phyloP scores from a whole-genome alignment of 371 early-diverging fungal genomes.

The Phascolomyces articulosus region DNA sequence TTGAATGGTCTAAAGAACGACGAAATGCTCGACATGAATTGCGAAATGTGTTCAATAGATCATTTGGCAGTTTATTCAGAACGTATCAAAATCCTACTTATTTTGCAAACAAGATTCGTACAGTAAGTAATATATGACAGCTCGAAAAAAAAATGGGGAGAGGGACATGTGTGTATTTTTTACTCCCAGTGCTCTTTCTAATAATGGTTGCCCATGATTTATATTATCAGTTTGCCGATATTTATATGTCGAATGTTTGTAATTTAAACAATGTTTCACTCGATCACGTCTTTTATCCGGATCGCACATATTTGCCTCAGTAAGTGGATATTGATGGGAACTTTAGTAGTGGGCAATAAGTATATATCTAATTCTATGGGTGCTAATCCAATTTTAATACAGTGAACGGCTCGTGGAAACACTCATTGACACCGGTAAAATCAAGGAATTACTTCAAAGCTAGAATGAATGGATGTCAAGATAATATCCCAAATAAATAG shows the following conservation, averaged over 20 bases:
- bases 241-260: constrained; percentile 62
- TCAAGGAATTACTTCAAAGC: constrained; percentile 12
- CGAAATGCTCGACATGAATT: constrained; percentile 43
- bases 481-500: too few species aligned
- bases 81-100: constrained; percentile 67
- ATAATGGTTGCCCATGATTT: too few species aligned
- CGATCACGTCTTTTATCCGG: constrained; percentile 69
- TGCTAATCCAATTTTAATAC: not conserved
- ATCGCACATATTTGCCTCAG: constrained; percentile 65
- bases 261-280: constrained; percentile 58
- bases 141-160: too few species aligned
- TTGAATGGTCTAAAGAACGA: constrained; percentile 57
- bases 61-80: constrained; percentile 72
- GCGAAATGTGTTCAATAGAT: constrained; percentile 56
- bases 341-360: not conserved
- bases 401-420: constrained; percentile 50
- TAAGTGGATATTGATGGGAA: constrained; percentile 29
- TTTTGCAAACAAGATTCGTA: constrained; percentile 67
- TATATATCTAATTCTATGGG: too few species aligned
- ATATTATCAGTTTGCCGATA: constrained; percentile 36
- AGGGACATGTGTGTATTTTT: too few species aligned
- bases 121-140: constrained; percentile 28
- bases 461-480: not conserved
- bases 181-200: too few species aligned
- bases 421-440: constrained; percentile 45